Conservation (phyloP, 2,329 filamentous ascomycete genomes). For the Colletotrichum zoysiae region DNA sequence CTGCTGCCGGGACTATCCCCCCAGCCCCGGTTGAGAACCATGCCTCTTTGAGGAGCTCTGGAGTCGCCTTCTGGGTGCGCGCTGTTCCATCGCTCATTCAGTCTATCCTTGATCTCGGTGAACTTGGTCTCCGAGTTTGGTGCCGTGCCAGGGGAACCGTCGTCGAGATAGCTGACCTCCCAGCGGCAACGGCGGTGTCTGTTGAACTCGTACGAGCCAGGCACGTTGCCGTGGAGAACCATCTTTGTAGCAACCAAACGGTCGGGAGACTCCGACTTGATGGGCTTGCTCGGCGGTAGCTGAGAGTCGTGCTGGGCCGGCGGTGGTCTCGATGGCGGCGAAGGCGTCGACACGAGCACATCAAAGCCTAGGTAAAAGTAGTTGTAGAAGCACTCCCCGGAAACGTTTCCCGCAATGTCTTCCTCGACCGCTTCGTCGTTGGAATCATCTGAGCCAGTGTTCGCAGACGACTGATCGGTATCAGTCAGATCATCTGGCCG, state of each 20-base stretch:
- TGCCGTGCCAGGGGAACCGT: slow-evolving; percentile 57
- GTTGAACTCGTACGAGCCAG: slow-evolving; percentile 97
- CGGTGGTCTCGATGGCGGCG: slow-evolving; percentile 72
- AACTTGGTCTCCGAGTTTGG: slow-evolving; percentile 85
- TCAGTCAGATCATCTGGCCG: slow-evolving; percentile 73
- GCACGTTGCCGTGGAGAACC: slow-evolving; percentile 94
- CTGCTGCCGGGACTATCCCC: slow-evolving; percentile 92
- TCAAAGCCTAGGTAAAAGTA: slow-evolving; percentile 98
- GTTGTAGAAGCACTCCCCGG: slow-evolving; percentile 91
- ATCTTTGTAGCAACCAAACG: slow-evolving; percentile 89
- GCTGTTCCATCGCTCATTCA: slow-evolving; percentile 78
- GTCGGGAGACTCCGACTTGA: slow-evolving; percentile 64
- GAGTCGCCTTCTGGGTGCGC: slow-evolving; percentile 69
- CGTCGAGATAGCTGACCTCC: slow-evolving; percentile 74
- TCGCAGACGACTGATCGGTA: slow-evolving; percentile 80
- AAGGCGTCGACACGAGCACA: slow-evolving; percentile 85
- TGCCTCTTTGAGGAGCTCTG: slow-evolving; percentile 71
- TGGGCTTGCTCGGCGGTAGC: slow-evolving; percentile 48
- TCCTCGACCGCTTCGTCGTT: slow-evolving; percentile 70
- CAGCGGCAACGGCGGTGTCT: slow-evolving; percentile 90
- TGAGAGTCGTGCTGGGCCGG: slow-evolving; percentile 55
- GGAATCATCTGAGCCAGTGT: slow-evolving; percentile 77
- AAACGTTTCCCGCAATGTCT: slow-evolving; percentile 64
- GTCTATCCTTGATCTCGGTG: slow-evolving; percentile 74
- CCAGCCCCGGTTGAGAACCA: slow-evolving; percentile 93